Conservation (phyloP, 2,329 filamentous ascomycete species). For the Arthrobotrys iridis region DNA sequence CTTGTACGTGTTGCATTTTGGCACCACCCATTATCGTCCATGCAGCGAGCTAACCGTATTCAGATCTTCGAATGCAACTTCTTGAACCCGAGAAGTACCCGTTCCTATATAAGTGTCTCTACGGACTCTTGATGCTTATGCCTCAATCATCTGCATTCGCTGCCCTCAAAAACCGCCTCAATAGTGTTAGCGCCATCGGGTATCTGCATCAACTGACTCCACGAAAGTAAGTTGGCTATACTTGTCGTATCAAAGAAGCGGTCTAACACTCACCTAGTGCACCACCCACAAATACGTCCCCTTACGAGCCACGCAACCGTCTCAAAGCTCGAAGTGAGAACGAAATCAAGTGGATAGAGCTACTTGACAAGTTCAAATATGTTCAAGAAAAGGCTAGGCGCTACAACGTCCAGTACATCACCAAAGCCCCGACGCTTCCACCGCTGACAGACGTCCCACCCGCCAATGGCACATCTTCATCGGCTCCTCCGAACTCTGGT, state of each 20-base stretch:
- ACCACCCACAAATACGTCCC: constrained; percentile 18
- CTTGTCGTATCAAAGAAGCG: background rate
- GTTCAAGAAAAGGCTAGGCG: constrained; percentile 88
- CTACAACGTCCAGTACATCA: constrained; percentile 56
- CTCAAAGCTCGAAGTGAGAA: constrained; percentile 84
- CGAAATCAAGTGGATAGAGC: constrained; percentile 87
- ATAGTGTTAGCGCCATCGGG: constrained; percentile 96
- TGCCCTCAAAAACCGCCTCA: constrained; percentile 92
- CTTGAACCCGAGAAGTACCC: constrained; percentile 95
- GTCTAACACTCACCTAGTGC: constrained; percentile 2
- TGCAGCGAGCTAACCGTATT: constrained; percentile 39
- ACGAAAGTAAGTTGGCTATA: constrained; percentile 72
- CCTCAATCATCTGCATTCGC: constrained; percentile 97
- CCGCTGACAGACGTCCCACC: constrained; percentile 37
- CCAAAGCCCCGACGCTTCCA: constrained; percentile 43
- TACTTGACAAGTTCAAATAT: constrained; percentile 91
- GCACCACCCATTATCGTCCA: background rate
- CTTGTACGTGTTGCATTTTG: constrained; percentile 72
- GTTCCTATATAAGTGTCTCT: constrained; percentile 96
- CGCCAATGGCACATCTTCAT: constrained; percentile 30
- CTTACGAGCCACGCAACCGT: constrained; percentile 77
- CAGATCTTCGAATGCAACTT: constrained; percentile 91
- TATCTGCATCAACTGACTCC: constrained; percentile 82
- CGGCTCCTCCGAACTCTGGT: constrained; percentile 3
- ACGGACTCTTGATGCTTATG: constrained; percentile 96